Evolutionary conservation across 768 basidiomycete genomes (phyloP).

Genomic region (Serendipita indica): DNA sequence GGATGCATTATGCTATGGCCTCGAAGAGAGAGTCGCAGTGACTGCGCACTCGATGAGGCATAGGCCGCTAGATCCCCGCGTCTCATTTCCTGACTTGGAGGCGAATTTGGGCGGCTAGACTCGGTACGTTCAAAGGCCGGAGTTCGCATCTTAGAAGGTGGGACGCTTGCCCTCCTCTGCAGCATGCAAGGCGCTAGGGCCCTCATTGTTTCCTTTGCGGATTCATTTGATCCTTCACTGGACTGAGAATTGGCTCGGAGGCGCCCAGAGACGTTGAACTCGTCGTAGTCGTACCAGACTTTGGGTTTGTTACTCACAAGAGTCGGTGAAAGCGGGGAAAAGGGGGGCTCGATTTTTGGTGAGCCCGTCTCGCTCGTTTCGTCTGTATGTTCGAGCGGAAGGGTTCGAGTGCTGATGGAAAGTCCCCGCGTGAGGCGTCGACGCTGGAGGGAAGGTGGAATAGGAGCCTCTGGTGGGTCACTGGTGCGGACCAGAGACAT

Average conservation of each 20-base stretch:
- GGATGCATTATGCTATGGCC: no score
- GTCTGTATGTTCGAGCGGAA: background rate
- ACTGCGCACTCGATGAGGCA: no score
- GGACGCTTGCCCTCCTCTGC: background rate
- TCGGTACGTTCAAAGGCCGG: background rate
- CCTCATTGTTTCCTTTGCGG: background rate
- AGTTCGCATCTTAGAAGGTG: background rate
- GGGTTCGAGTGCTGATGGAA: background rate
- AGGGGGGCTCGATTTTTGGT: background rate
- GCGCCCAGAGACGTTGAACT: background rate
- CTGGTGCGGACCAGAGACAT: no score
- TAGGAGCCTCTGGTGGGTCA: no score
- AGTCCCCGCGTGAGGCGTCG: background rate
- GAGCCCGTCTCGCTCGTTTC: background rate
- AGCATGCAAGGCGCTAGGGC: background rate
- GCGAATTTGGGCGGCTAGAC: background rate
- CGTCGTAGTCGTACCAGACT: constrained; percentile 1
- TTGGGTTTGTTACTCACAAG: no score
- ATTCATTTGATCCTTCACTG: background rate
- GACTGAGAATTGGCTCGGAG: background rate
- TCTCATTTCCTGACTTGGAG: no score
- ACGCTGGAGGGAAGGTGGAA: background rate
- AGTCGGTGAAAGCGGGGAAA: no score
- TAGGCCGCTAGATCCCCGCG: no score
- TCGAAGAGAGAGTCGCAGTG: no score